A percentile compares a stretch with the other conserved stretches of the same genome.
Evolutionary conservation across 345 rosid species (phyloP).

Genomic region (Fremontodendron californicum): DNA sequence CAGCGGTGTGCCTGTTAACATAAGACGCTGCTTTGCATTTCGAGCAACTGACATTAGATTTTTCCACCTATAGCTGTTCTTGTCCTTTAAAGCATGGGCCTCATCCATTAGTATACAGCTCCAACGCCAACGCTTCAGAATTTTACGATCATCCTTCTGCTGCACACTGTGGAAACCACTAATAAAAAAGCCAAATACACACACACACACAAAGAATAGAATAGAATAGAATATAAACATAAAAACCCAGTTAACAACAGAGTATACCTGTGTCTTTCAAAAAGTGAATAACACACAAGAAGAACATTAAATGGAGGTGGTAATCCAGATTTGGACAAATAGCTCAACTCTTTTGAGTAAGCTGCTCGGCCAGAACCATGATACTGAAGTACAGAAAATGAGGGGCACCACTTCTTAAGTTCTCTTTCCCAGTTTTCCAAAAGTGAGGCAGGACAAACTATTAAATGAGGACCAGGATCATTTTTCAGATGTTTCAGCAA

Average conservation of each 20-base stretch:
- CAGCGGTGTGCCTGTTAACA: conserved; percentile 99
- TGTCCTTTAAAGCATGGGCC: conserved; percentile 97
- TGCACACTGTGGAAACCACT: conserved; percentile 56
- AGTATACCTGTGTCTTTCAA: conserved; percentile 85
- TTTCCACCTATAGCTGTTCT: conserved; percentile 96
- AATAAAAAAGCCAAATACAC: conserved; percentile 18
- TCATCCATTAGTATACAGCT: conserved; percentile 98
- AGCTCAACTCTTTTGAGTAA: conserved; percentile 74
- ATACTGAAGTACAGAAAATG: conserved; percentile 80
- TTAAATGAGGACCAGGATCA: conserved; percentile 94
- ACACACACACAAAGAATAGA: not conserved
- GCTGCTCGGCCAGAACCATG: conserved; percentile 83
- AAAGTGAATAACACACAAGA: conserved; percentile 93
- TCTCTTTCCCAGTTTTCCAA: conserved; percentile 99
- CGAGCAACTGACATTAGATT: conserved; percentile 86
- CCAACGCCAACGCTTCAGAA: conserved; percentile 90
- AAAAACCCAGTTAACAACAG: conserved; percentile 24
- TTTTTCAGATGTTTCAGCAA: conserved; percentile 67
- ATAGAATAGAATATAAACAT: conserved; percentile 10
- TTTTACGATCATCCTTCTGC: conserved; percentile 96
- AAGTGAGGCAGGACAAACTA: conserved; percentile 96
- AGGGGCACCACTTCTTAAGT: conserved; percentile 95
- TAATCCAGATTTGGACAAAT: conserved; percentile 73
- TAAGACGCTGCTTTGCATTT: conserved; percentile 90
- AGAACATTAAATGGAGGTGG: conserved; percentile 88